Base-by-base conservation (phyloP, 179 eudicot genomes). In the Silene noctiflora region DNA sequence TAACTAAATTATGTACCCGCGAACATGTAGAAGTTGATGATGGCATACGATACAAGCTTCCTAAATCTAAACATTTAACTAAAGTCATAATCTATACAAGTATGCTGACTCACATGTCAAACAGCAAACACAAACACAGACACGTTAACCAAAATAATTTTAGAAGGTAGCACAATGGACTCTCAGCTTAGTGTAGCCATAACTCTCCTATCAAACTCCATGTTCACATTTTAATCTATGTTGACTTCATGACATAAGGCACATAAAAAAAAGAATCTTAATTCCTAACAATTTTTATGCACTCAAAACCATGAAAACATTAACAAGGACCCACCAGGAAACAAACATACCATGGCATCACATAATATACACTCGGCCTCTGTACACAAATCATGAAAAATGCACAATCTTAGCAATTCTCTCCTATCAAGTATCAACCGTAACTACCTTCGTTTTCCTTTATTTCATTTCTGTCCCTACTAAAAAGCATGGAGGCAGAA, bases 31-130 rank as follows among this genome's bases (percentile, higher is more conserved):
- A 27, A 70, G 6, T 2, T 16, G 22, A 44, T 69, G 25, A 21
- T 27, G 46, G 14, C 21, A 56, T 44, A 71, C 44, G 11, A 53
- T 46, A 13, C 22, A 24, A 69, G 21, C 62, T 70, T 48, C 22
- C 60, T 14, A 70, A 70, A 71, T 17, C 8, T 0, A 70, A 71
- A n/a, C 44, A 71, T 53, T 16, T 25, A 25, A 71, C 62, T 71
- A 4, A 17, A 25, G 8, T 10, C 20, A 53, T 27, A 46, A 69
- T 46, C 60, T 29, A 53, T 46, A 22, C 14, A 31, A 70, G 27
- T 48, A 70, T 21, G 42, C 33, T 25, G 12, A 71, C 63, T 71
- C 58, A 68, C 25, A 44, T 17, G 31, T 44, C 72, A 20, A 68
- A 6, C 46, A 68, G 55, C 24, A 67, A 22, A 67, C 0, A 17